phyloP scores from a whole-genome alignment of 805 yeast species.

The Jamesozyma rosinii region DNA sequence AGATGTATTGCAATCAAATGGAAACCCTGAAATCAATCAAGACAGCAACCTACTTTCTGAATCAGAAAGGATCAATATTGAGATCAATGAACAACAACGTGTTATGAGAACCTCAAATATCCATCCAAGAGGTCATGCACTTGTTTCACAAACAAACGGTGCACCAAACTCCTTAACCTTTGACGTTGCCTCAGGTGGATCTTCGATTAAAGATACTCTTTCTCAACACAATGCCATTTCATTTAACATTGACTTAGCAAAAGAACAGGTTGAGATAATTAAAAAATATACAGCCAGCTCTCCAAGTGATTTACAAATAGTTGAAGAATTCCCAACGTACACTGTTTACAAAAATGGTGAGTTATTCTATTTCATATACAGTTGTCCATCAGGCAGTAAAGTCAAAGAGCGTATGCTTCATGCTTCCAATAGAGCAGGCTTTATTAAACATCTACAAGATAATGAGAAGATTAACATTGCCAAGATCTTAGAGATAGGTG shows the following conservation, averaged over 20 bases:
- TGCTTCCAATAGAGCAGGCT: conserved; percentile 68
- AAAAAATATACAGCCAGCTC: conserved; percentile 17
- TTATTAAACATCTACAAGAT: conserved; percentile 41
- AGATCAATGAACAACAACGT: conserved; percentile 25
- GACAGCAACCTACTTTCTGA: conserved; percentile 15
- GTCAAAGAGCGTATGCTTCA: conserved; percentile 88
- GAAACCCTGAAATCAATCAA: conserved; percentile 6
- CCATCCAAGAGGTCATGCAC: conserved; percentile 19
- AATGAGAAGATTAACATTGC: conserved; percentile 33
- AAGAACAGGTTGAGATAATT: conserved; percentile 41
- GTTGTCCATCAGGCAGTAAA: conserved; percentile 85
- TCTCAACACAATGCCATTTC: conserved; percentile 39
- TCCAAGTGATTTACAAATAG: conserved; percentile 32
- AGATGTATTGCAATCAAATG: conserved; percentile 11
- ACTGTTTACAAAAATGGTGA: conserved; percentile 41
- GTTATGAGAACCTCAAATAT: conserved; percentile 13
- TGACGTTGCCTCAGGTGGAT: conserved; percentile 13
- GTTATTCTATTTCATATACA: conserved; percentile 54
- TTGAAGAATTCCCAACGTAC: conserved; percentile 45
- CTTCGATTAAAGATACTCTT: conserved; percentile 13
- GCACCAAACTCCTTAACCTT: conserved; percentile 21
- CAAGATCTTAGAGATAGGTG: conserved; percentile 60
- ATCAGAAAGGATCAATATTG: conserved; percentile 20
- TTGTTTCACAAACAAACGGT: conserved; percentile 27
- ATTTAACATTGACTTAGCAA: conserved; percentile 41